These are phyloP conservation scores for Paulownia fortunei DNA, from an alignment of 257 asterid species.

Conservation along the genomic window DNA sequence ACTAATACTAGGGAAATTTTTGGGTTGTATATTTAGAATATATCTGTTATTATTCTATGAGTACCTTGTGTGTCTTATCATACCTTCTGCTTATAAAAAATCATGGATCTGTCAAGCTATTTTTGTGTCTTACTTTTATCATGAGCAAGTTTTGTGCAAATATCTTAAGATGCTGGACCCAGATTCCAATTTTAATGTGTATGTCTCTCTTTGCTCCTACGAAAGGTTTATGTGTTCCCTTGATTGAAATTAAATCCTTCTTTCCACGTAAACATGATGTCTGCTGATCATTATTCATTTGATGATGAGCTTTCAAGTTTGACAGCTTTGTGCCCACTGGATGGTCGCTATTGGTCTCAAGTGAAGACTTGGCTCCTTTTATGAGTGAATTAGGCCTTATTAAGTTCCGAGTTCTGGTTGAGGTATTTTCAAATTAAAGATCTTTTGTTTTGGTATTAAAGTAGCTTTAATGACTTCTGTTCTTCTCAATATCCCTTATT, in stretches of 20 bases:
- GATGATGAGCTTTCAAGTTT: slow-evolving; percentile 60
- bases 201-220: background rate
- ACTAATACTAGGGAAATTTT: background rate
- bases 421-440: slow-evolving; percentile 48
- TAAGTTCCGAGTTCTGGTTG: slow-evolving; percentile 80
- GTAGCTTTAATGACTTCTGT: background rate
- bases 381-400: slow-evolving; percentile 88
- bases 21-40: background rate
- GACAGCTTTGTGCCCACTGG: slow-evolving; percentile 78
- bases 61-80: background rate
- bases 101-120: background rate
- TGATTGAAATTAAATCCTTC: background rate
- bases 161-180: background rate
- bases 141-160: background rate
- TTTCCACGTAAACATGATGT: slow-evolving; percentile 41
- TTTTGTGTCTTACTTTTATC: background rate
- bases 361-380: slow-evolving; percentile 78
- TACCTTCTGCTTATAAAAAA: background rate
- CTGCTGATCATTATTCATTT: slow-evolving; percentile 33
- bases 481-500: background rate
- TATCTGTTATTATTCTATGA: background rate
- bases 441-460: background rate
- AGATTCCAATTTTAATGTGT: background rate
- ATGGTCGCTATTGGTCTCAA: slow-evolving; percentile 92
- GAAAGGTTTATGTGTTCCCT: background rate